Evolutionary conservation across 1,139 yeast genomes (phyloP).

Genomic region (Spathaspora sp.): DNA sequence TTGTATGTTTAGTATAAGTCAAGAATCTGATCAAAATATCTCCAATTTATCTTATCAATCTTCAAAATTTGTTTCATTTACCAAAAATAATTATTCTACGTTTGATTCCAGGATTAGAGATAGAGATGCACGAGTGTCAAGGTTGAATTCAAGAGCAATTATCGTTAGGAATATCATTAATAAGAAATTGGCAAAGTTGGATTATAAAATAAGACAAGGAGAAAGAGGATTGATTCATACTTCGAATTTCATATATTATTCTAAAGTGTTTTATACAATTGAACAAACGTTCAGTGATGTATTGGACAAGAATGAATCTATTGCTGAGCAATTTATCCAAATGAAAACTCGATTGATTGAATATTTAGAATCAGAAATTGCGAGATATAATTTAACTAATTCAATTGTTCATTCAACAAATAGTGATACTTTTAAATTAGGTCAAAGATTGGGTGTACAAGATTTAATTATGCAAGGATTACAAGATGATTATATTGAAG

Average conservation of each 20-base stretch:
- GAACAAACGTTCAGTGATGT: constrained; percentile 24
- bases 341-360: constrained; percentile 26
- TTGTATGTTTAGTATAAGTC: constrained; percentile 46
- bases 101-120: constrained; percentile 22
- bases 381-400: constrained; percentile 20
- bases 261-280: constrained; percentile 36
- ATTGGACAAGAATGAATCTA: constrained; percentile 17
- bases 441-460: constrained; percentile 15
- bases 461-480: constrained; percentile 10
- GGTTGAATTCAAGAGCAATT: constrained; percentile 16
- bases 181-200: constrained; percentile 25
- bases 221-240: constrained; percentile 21
- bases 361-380: constrained; percentile 26
- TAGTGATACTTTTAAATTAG: constrained; percentile 17
- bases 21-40: constrained; percentile 25
- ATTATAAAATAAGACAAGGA: constrained; percentile 12
- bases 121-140: constrained; percentile 17
- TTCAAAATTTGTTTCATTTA: constrained; percentile 30
- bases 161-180: constrained; percentile 31
- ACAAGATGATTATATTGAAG: constrained; percentile 12
- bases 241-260: constrained; percentile 31
- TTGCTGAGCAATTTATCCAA: constrained; percentile 18
- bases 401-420: constrained; percentile 8
- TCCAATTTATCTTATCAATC: constrained; percentile 35
- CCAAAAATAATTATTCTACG: constrained; percentile 17